Percentiles rank a stretch among this genome's conserved stretches.
Conservation (phyloP, 306 rosid species). For the Malus sieversii region DNA sequence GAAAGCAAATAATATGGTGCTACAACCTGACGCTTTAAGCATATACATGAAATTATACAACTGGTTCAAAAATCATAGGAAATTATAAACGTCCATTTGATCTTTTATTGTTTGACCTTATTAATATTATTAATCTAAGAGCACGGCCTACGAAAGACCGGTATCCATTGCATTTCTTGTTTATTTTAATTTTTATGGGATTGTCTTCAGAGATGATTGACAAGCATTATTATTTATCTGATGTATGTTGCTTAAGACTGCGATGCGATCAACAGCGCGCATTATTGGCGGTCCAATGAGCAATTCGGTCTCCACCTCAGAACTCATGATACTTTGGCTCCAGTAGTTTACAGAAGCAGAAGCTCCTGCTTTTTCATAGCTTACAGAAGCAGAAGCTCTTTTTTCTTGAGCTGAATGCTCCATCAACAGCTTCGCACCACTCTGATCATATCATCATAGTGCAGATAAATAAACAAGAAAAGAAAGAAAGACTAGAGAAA, state of each 20-base stretch:
- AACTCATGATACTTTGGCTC: slow-evolving; percentile 15
- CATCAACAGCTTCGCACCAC: background rate
- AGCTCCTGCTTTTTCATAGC: background rate
- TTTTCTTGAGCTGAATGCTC: slow-evolving; percentile 3
- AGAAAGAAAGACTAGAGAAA: background rate
- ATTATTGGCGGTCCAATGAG: slow-evolving; percentile 41
- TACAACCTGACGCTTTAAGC: background rate
- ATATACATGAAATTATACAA: background rate
- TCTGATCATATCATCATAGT: background rate
- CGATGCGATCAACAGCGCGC: background rate
- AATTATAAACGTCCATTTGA: too few relatives aligned
- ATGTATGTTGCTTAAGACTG: background rate
- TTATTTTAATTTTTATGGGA: background rate
- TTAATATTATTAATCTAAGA: background rate
- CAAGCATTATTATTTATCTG: background rate
- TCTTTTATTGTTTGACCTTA: background rate
- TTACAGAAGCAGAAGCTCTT: background rate
- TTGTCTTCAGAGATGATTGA: background rate
- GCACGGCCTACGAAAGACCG: background rate
- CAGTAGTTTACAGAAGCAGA: background rate
- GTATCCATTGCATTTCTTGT: background rate
- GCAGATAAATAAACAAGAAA: background rate
- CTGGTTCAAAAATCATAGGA: too few relatives aligned
- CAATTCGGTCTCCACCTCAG: slow-evolving; percentile 37
- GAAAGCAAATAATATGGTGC: too few relatives aligned